Evolutionary conservation across 2,329 filamentous ascomycete genomes (phyloP).

Genomic region (Fusarium nygamai): DNA sequence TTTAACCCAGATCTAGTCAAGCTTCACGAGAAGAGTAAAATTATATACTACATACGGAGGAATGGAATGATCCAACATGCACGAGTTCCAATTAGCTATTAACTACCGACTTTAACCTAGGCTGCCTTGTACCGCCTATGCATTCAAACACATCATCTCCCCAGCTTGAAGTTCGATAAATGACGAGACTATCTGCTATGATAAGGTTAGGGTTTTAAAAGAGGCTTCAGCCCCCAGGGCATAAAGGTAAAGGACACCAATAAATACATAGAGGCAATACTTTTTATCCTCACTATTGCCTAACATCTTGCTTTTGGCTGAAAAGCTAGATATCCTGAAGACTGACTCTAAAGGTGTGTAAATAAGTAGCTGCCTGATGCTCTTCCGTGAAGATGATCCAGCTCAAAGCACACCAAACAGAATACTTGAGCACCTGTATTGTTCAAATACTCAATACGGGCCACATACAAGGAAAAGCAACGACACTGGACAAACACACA

Average conservation of each 20-base stretch:
- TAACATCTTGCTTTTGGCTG: too few relatives aligned
- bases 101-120: rapidly evolving
- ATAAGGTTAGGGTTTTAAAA: too few relatives aligned
- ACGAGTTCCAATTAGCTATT: rapidly evolving
- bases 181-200: background rate
- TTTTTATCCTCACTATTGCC: too few relatives aligned
- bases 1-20: background rate
- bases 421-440: rapidly evolving
- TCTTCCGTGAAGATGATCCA: too few relatives aligned
- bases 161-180: rapidly evolving
- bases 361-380: too few relatives aligned
- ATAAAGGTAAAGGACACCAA: too few relatives aligned
- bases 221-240: too few relatives aligned
- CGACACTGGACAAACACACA: rapidly evolving
- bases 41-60: background rate
- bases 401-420: background rate
- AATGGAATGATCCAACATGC: background rate
- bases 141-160: rapidly evolving
- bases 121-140: rapidly evolving
- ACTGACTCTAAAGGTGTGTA: too few relatives aligned
- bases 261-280: too few relatives aligned
- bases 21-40: background rate
- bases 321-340: too few relatives aligned
- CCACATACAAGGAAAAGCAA: background rate
- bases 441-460: background rate